Conservation (phyloP, 257 asterid species). For the Lantana camara region DNA sequence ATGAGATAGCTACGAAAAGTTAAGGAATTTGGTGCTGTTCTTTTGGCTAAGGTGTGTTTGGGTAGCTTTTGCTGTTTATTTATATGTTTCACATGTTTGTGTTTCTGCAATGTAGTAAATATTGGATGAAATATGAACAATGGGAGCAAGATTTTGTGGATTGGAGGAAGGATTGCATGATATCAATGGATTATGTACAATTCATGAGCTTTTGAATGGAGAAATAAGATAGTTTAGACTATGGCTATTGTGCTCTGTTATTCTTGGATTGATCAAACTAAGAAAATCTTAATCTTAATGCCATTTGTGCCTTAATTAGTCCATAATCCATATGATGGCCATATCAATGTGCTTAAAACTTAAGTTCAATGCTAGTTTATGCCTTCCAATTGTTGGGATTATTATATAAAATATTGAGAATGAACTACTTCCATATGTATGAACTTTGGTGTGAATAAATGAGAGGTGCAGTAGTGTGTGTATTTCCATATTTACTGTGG, state of each 20-base stretch:
- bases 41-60: slow-evolving; percentile 5
- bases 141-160: slow-evolving; percentile 10
- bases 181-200: slow-evolving; percentile 17
- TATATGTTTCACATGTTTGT: slow-evolving; percentile 20
- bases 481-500: not conserved
- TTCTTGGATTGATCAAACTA: not conserved
- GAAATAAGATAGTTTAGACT: not conserved
- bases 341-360: too few species aligned
- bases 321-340: too few species aligned
- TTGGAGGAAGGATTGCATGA: slow-evolving; percentile 7
- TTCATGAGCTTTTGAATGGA: not conserved
- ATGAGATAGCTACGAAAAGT: slow-evolving; percentile 54
- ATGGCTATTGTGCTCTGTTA: not conserved
- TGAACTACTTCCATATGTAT: too few species aligned
- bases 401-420: too few species aligned
- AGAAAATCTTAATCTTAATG: too few species aligned
- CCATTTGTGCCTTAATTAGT: too few species aligned
- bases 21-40: slow-evolving; percentile 24
- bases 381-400: too few species aligned
- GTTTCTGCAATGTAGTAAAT: slow-evolving; percentile 27
- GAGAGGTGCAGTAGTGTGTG: too few species aligned
- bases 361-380: too few species aligned
- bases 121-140: slow-evolving; percentile 13
- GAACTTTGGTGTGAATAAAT: too few species aligned
- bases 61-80: slow-evolving; percentile 22